Conservation (phyloP, 2,329 filamentous ascomycete species). For the Colletotrichum musae region DNA sequence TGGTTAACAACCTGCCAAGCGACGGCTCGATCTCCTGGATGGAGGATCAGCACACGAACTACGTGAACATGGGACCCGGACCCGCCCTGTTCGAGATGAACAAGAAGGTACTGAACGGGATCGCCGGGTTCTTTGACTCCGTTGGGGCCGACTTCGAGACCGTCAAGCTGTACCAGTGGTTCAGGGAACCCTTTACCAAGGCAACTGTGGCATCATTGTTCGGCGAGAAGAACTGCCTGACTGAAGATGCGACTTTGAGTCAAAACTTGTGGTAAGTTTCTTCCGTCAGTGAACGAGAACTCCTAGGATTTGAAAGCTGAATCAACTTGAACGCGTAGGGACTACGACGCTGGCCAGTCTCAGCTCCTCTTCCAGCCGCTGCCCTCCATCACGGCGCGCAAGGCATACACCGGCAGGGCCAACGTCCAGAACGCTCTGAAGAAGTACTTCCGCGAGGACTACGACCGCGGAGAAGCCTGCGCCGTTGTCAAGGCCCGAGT, state of each 20-base stretch:
- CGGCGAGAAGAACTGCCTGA: slow-evolving; percentile 59
- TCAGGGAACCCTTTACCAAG: slow-evolving; percentile 54
- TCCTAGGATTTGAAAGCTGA: neutral
- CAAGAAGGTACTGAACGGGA: slow-evolving; percentile 50
- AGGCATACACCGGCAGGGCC: slow-evolving; percentile 45
- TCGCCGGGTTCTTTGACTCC: slow-evolving; percentile 49
- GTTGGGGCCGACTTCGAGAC: slow-evolving; percentile 30
- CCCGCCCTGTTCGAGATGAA: slow-evolving; percentile 28
- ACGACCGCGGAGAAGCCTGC: slow-evolving; percentile 48
- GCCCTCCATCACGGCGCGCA: slow-evolving; percentile 40
- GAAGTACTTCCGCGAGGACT: slow-evolving; percentile 47
- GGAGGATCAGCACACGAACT: slow-evolving; percentile 19
- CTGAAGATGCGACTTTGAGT: slow-evolving; percentile 42
- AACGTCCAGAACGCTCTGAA: slow-evolving; percentile 46
- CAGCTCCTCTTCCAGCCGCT: slow-evolving; percentile 25
- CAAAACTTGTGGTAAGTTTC: slow-evolving; percentile 16
- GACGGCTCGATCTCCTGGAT: slow-evolving; percentile 48
- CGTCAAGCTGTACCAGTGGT: slow-evolving; percentile 51
- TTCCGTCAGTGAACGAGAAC: neutral
- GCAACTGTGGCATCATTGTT: slow-evolving; percentile 58
- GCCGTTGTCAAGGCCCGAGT: slow-evolving; percentile 48
- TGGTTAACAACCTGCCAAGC: slow-evolving; percentile 52
- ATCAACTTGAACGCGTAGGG: neutral
- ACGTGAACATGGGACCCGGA: slow-evolving; percentile 12
- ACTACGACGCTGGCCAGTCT: slow-evolving; percentile 22